Evolutionary conservation across 768 basidiomycete genomes (phyloP), one percentile per base, ranked within the genome.

Genomic region (Tubosaeta sp.): DNA sequence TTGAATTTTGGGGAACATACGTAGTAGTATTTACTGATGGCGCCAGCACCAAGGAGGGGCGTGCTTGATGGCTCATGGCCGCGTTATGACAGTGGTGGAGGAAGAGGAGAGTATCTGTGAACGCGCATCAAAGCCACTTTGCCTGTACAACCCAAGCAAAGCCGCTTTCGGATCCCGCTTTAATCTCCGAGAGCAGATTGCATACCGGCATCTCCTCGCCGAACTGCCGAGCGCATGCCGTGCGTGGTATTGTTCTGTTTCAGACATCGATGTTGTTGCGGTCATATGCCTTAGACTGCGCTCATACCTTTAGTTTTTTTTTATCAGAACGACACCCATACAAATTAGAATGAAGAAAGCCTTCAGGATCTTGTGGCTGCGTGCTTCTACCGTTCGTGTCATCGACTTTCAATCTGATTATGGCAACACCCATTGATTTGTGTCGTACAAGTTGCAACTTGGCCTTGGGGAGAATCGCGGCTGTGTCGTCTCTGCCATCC

Each of bases 21-120:
- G 82, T 90, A 31, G 88, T 92, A 4, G 89, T 91, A 61, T 85
- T 90, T 49, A 90, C 84, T 19, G 90, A 88, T 34, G 90, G 90
- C 59, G 85, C 83, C 34, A 92, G 79, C 57, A 82, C 76, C 50
- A 91, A 75, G 58, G 76, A 73, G 21, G 90, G 89, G 50, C 86
- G 81, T 64, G 75, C 76, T 64, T 73, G 75, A 59, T 77, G 73
- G 72, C 73, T 82, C 84, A 86, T 87, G 63, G 69, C 73, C 70
- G 61, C 44, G 54, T 46, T 52, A 61, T 54, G 54, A 62, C 55
- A 54, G 59, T 60, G 58, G 59, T 62, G 53, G 61, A 62, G 52
- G 59, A 50, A 44, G 56, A 45, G 56, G 51, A 51, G 47, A 53
- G 59, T 61, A 51, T 53, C 46, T 49, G 57, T 48, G 58, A 61